Evolutionary conservation across 331 rosid genomes (phyloP).

Genomic region (Spiraea crenata): DNA sequence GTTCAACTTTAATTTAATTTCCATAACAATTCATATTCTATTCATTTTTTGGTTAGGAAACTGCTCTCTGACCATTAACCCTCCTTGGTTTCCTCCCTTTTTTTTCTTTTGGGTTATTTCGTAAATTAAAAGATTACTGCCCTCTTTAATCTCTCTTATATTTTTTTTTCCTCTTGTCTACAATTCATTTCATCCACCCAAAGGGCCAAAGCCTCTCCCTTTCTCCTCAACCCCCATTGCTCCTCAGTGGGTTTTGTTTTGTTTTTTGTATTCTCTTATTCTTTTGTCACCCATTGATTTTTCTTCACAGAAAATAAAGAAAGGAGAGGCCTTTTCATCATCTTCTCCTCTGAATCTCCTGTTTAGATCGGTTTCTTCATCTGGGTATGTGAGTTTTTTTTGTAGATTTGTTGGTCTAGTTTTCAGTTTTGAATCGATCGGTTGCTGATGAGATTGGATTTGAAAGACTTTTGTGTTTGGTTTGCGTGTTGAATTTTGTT

Average conservation of each 20-base stretch:
- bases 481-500: conserved; percentile 10
- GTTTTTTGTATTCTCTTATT: neutral
- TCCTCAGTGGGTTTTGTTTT: conserved; percentile 43
- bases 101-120: conserved; percentile 46
- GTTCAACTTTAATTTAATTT: conserved; percentile 14
- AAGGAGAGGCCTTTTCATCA: conserved; percentile 20
- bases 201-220: conserved; percentile 39
- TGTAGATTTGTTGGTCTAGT: conserved; percentile 1
- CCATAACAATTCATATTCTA: neutral
- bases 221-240: conserved; percentile 40
- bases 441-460: conserved; percentile 36
- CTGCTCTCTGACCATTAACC: conserved; percentile 24
- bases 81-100: conserved; percentile 18
- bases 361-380: conserved; percentile 51
- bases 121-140: conserved; percentile 51
- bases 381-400: conserved; percentile 37
- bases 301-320: conserved; percentile 23
- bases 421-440: conserved; percentile 35
- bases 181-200: conserved; percentile 49
- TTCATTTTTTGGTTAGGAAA: conserved; percentile 36
- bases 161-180: conserved; percentile 17
- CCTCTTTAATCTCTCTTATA: conserved; percentile 51
- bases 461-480: conserved; percentile 28
- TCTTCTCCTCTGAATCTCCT: conserved; percentile 32
- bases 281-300: conserved; percentile 33